Base-by-base conservation (phyloP, 2,329 filamentous ascomycete species). In the Fonsecaea multimorphosa region DNA sequence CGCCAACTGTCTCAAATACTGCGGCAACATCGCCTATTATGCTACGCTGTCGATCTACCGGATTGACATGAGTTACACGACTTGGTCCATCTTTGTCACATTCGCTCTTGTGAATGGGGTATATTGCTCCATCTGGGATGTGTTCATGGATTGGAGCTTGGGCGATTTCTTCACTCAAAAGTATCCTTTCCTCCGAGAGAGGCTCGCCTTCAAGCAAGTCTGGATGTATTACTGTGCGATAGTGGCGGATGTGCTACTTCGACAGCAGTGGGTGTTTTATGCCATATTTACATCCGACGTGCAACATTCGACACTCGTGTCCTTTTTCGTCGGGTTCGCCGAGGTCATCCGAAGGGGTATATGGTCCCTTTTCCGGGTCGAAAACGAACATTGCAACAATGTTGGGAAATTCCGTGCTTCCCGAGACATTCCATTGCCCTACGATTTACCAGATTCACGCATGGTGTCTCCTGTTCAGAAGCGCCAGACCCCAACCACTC, bases 81-180 rank as follows among this genome's bases (percentile, higher is more conserved):
- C 92, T 46, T 81, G 83, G 65, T 90, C 87, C 0, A 76, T 92
- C 1, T 98, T 96, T 76, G 89, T 96, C 67, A 84, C 87, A 0
- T 92, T 93, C 72, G 92, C 92, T 0, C 83, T 84, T n/a, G 78
- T 96, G 70, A 99, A 97, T 76, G 86, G 89, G 52, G 78, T 96
- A 31, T 98, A 97, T 77, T 89, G 86, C 72, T 92, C 89, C 9
- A 85, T 97, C 49, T 99, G 95, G 95, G 95, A 99, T 75, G 80
- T 99, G 1, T 88, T 92, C 70, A 97, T 98, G 91, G 95, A 99
- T 77, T 98, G 95, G 85, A 95, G 91, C 65, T 83, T 97, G n/a
- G 85, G 94, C 2, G 93, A 97, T 72, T 84, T 90, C 0, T 87
- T 89, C 62, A 86, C 91, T 0, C 34, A 60, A 1, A 85, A 86